Percentiles rank a stretch among this genome's conserved stretches.
These are phyloP conservation scores for Lycium barbarum DNA, from an alignment of 257 asterid species.

Conservation along the genomic window DNA sequence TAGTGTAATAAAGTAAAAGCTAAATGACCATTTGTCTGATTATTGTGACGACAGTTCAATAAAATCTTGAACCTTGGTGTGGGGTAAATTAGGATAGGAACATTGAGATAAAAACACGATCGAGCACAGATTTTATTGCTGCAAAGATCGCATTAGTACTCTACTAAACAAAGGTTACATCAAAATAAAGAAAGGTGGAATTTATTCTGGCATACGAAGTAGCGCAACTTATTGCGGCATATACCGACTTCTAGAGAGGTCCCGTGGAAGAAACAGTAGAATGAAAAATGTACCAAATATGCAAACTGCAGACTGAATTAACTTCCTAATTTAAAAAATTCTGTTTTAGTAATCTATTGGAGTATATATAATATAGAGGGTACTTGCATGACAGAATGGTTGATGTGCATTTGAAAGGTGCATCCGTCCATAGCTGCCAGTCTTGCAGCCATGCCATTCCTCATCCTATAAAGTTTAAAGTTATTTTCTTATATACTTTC, in stretches of 20 bases:
- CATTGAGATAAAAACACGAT: no score
- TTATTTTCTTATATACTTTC: not conserved
- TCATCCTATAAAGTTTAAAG: not conserved
- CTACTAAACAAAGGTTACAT: not conserved
- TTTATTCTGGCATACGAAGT: not conserved
- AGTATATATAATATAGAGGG: not conserved
- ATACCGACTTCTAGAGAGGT: not conserved
- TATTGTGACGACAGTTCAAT: no score
- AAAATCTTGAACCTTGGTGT: no score
- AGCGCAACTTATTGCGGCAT: not conserved
- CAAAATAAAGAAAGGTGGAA: not conserved
- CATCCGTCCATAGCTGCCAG: conserved; percentile 25
- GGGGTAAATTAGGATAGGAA: no score
- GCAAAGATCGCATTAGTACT: not conserved
- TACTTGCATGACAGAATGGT: not conserved
- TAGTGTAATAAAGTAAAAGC: no score
- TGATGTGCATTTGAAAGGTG: not conserved
- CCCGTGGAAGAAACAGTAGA: conserved; percentile 4
- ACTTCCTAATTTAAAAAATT: not conserved
- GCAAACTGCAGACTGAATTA: not conserved
- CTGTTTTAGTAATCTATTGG: not conserved
- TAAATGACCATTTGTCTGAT: no score
- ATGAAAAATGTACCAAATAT: not conserved
- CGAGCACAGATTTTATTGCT: no score
- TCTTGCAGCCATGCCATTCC: conserved; percentile 32